These are phyloP conservation scores for Metarhizium album DNA, from an alignment of 2,329 filamentous ascomycete species.

Conservation along the genomic window DNA sequence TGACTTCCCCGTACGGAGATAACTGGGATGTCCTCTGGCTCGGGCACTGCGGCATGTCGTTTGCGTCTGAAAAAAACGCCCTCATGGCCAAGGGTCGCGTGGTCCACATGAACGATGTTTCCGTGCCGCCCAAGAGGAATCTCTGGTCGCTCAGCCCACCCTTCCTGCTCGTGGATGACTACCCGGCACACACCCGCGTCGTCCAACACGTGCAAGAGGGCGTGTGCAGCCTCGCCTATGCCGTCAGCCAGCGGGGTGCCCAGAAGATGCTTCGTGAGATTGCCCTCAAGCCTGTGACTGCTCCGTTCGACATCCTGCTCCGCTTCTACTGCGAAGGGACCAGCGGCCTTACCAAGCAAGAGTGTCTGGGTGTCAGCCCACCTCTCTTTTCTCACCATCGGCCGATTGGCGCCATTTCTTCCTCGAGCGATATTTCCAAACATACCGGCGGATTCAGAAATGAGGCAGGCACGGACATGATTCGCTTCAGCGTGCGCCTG, in stretches of 20 bases:
- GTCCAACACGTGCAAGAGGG: conserved; percentile 30
- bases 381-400: conserved; percentile 36
- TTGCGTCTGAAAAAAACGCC: conserved; percentile 13
- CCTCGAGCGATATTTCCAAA: conserved; percentile 26
- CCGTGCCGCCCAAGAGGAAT: conserved; percentile 22
- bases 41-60: conserved; percentile 33
- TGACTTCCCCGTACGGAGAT: conserved; percentile 34
- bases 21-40: conserved; percentile 43
- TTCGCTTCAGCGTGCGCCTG: conserved; percentile 29
- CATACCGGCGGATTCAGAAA: conserved; percentile 21
- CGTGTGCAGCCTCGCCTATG: conserved; percentile 33
- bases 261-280: conserved; percentile 31
- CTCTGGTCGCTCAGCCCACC: conserved; percentile 24
- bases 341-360: conserved; percentile 22
- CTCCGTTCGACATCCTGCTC: conserved; percentile 33
- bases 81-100: conserved; percentile 20
- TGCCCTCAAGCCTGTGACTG: conserved; percentile 27
- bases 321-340: conserved; percentile 33
- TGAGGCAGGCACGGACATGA: conserved; percentile 20
- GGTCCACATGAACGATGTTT: conserved; percentile 21
- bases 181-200: conserved; percentile 31
- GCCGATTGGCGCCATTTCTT: conserved; percentile 22
- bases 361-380: conserved; percentile 30
- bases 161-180: conserved; percentile 21
- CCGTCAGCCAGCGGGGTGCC: conserved; percentile 32